phyloP scores from a whole-genome alignment of 257 asterid species.

The Cynanchum wilfordii region DNA sequence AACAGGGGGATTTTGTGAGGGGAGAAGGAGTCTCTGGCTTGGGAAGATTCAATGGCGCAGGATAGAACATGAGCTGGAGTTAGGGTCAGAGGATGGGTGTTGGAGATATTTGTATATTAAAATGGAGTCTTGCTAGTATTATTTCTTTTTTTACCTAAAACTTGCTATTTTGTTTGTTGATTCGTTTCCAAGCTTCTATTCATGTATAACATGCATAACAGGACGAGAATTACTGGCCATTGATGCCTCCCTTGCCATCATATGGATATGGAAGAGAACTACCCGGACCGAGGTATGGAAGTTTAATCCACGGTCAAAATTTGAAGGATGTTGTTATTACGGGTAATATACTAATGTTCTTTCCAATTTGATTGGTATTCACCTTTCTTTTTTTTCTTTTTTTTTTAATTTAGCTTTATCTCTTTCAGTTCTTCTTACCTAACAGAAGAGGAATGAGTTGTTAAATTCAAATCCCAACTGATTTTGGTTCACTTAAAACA shows the following conservation, averaged over 20 bases:
- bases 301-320: conserved; percentile 90
- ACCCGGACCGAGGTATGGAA: conserved; percentile 87
- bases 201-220: conserved; percentile 30
- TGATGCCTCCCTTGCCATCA: conserved; percentile 97
- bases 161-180: not conserved
- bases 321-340: conserved; percentile 80
- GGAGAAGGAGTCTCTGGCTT: too few relatives aligned
- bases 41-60: too few relatives aligned
- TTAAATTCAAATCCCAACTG: not conserved
- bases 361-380: conserved; percentile 1
- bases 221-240: conserved; percentile 78
- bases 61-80: not conserved
- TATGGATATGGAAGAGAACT: conserved; percentile 86
- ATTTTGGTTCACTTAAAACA: not conserved
- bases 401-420: not conserved
- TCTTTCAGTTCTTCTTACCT: not conserved
- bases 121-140: not conserved
- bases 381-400: not conserved
- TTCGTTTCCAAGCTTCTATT: not conserved
- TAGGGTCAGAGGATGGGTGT: not conserved
- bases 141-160: not conserved
- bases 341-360: conserved; percentile 30
- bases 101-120: not conserved
- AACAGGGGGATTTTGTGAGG: too few relatives aligned
- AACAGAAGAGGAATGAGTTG: not conserved